Percentiles rank a stretch among this genome's conserved stretches.
These are phyloP conservation scores for Candida dendrica DNA, from an alignment of 805 yeast genomes.

Conservation along the genomic window DNA sequence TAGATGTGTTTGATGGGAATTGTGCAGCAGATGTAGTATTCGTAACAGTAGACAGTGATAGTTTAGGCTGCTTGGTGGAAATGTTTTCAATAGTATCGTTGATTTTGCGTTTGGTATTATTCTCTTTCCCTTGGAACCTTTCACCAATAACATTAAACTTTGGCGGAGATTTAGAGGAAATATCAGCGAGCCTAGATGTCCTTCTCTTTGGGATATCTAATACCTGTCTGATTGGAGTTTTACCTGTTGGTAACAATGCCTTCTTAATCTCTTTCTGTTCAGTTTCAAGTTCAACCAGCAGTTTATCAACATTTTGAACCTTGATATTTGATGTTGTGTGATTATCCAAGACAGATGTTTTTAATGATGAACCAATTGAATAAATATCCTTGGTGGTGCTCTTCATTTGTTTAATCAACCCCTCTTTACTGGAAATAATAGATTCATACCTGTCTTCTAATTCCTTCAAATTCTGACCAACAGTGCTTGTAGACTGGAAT, in stretches of 20 bases:
- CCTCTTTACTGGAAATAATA: neutral
- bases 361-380: slow-evolving; percentile 2
- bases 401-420: neutral
- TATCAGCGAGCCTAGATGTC: neutral
- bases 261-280: slow-evolving; percentile 19
- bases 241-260: slow-evolving; percentile 21
- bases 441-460: slow-evolving; percentile 3
- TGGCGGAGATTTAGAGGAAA: slow-evolving; percentile 14
- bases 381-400: slow-evolving; percentile 1
- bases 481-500: slow-evolving; percentile 4
- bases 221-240: slow-evolving; percentile 20
- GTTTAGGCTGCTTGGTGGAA: too few species aligned
- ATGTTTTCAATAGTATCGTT: slow-evolving; percentile 3
- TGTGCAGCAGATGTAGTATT: too few species aligned
- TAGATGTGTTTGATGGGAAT: too few species aligned
- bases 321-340: slow-evolving; percentile 10
- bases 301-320: slow-evolving; percentile 12
- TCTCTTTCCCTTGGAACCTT: slow-evolving; percentile 14
- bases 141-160: slow-evolving; percentile 21
- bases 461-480: slow-evolving; percentile 1
- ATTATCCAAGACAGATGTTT: slow-evolving; percentile 6
- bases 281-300: slow-evolving; percentile 16
- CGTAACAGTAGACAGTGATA: too few species aligned
- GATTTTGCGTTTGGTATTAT: slow-evolving; percentile 7
- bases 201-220: slow-evolving; percentile 9